phyloP scores from a whole-genome alignment of 805 yeast genomes.

The Metschnikowia matae region DNA sequence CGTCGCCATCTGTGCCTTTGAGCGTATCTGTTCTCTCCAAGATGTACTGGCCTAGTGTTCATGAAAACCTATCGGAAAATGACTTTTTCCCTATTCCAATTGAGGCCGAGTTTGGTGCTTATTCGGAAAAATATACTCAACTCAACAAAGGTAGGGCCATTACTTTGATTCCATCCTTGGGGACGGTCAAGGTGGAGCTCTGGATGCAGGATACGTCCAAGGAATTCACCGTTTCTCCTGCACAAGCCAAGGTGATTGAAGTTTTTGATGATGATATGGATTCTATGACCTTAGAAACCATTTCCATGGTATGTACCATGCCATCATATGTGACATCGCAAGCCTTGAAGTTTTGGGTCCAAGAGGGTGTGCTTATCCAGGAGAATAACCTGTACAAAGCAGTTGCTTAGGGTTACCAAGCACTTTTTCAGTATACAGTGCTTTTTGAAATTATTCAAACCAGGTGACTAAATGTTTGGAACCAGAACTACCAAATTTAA shows the following conservation, averaged over 20 bases:
- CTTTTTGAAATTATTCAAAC: too few species aligned
- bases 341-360: conserved; percentile 59
- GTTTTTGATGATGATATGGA: conserved; percentile 40
- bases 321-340: conserved; percentile 20
- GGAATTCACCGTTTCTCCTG: conserved; percentile 56
- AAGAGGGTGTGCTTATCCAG: conserved; percentile 44
- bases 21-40: conserved; percentile 57
- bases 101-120: conserved; percentile 38
- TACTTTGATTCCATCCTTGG: conserved; percentile 53
- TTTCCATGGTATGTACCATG: conserved; percentile 20
- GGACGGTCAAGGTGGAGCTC: conserved; percentile 59
- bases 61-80: conserved; percentile 23
- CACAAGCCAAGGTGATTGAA: conserved; percentile 60
- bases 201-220: conserved; percentile 21
- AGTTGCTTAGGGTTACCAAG: not conserved
- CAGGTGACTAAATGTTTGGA: too few species aligned
- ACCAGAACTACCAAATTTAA: too few species aligned
- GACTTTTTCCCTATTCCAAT: conserved; percentile 54
- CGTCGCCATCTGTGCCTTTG: not conserved
- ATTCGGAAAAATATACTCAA: conserved; percentile 38
- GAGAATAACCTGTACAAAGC: conserved; percentile 1
- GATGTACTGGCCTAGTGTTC: conserved; percentile 73
- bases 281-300: conserved; percentile 25
- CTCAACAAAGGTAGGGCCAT: conserved; percentile 57
- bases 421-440: too few species aligned